phyloP scores from a whole-genome alignment of 768 basidiomycete genomes.

The Glaciozyma antarctica region DNA sequence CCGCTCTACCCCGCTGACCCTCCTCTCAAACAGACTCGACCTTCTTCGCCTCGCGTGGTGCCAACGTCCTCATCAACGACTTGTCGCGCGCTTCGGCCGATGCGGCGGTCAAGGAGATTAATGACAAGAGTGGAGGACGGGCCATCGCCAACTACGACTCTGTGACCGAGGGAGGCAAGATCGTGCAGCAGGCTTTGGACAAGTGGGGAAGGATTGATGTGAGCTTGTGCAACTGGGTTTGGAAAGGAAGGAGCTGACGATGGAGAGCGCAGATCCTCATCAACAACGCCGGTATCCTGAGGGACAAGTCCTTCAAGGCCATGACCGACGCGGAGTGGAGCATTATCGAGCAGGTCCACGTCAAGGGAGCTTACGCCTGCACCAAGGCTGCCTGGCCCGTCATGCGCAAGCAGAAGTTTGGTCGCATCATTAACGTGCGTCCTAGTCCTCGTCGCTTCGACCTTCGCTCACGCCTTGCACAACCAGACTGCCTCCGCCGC shows the following conservation, averaged over 20 bases:
- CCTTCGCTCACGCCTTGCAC: neutral
- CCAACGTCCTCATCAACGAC: conserved; percentile 91
- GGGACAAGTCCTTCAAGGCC: conserved; percentile 66
- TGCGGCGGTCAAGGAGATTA: conserved; percentile 36
- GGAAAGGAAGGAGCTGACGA: neutral
- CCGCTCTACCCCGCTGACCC: neutral
- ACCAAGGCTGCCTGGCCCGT: conserved; percentile 93
- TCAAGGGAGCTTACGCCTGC: conserved; percentile 87
- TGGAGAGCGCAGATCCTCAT: conserved; percentile 49
- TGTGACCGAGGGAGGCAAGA: conserved; percentile 72
- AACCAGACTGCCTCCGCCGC: conserved; percentile 74
- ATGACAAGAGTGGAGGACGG: conserved; percentile 35
- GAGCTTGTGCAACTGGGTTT: neutral
- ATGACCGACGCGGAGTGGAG: conserved; percentile 65
- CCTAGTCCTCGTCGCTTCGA: too few species aligned
- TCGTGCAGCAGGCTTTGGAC: conserved; percentile 76
- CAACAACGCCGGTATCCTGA: conserved; percentile 50
- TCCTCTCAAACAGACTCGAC: conserved; percentile 56
- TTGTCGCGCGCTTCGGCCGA: conserved; percentile 79
- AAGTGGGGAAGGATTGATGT: conserved; percentile 69
- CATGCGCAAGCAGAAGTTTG: conserved; percentile 90
- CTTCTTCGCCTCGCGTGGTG: conserved; percentile 83
- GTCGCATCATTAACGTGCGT: conserved; percentile 67
- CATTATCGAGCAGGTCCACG: conserved; percentile 45
- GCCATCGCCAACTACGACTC: conserved; percentile 79